These are phyloP conservation scores for Anaeramoeba ignava DNA, from an alignment of 78 protist genomes.

Conservation along the genomic window DNA sequence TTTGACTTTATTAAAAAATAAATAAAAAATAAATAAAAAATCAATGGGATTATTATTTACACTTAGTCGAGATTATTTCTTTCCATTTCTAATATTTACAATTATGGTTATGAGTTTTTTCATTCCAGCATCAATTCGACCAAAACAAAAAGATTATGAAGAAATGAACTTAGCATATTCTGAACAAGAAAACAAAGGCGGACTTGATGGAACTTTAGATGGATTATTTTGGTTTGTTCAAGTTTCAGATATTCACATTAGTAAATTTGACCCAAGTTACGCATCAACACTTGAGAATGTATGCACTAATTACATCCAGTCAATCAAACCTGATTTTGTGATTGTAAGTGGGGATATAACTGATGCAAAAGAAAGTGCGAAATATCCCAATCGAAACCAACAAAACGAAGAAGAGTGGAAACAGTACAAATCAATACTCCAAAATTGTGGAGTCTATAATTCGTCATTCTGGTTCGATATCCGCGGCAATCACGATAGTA, in stretches of 20 bases:
- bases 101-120: no score
- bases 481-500: background rate
- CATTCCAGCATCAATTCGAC: no score
- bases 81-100: no score
- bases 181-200: no score
- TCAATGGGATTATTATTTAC: no score
- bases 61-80: no score
- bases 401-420: background rate
- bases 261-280: background rate
- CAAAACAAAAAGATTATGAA: no score
- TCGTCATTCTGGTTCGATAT: background rate
- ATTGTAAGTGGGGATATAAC: background rate
- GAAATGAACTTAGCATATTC: no score
- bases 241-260: background rate
- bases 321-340: background rate
- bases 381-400: background rate
- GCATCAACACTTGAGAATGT: background rate
- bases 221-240: slow-evolving; percentile 5
- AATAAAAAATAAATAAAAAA: no score
- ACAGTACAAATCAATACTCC: background rate
- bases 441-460: background rate
- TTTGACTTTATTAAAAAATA: no score
- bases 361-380: background rate
- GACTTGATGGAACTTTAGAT: no score
- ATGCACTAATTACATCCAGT: background rate